phyloP scores from a whole-genome alignment of 768 basidiomycete species.

The Tricholoma matsutake region DNA sequence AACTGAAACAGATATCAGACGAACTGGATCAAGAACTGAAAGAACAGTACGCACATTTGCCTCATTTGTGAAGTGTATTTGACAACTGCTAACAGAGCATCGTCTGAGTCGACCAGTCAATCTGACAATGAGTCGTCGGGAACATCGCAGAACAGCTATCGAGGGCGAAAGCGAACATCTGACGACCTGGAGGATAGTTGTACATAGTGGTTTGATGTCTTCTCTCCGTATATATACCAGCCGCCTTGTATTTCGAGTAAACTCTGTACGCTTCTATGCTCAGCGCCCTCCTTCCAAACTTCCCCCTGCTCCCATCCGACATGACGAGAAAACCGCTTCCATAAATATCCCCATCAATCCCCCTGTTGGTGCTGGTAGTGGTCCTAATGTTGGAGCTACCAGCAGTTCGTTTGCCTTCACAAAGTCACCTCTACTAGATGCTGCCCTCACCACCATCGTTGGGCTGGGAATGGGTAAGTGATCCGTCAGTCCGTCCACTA shows the following conservation, averaged over 20 bases:
- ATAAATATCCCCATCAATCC: constrained; percentile 41
- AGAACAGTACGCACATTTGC: not conserved
- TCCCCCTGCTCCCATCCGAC: constrained; percentile 17
- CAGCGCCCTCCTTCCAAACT: constrained; percentile 7
- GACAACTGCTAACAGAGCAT: not conserved
- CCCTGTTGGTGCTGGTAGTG: constrained; percentile 38
- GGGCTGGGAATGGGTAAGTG: constrained; percentile 58
- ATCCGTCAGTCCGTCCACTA: not conserved
- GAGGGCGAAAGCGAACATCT: not conserved
- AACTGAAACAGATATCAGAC: not conserved
- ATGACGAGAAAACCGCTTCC: constrained; percentile 39
- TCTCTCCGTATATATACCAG: not conserved
- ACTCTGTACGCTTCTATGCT: constrained; percentile 17
- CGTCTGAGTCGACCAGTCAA: not conserved
- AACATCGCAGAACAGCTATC: not conserved
- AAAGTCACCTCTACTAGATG: constrained; percentile 48
- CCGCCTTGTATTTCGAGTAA: constrained; percentile 1
- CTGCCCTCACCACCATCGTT: constrained; percentile 54
- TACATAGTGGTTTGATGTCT: not conserved
- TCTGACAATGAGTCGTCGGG: not conserved
- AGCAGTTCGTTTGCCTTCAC: constrained; percentile 33
- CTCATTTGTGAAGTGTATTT: not conserved
- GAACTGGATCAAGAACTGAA: not conserved
- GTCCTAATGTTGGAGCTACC: constrained; percentile 28
- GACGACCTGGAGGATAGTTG: not conserved